Conservation (phyloP, 768 basidiomycete species). For the Boletus subparvulus region DNA sequence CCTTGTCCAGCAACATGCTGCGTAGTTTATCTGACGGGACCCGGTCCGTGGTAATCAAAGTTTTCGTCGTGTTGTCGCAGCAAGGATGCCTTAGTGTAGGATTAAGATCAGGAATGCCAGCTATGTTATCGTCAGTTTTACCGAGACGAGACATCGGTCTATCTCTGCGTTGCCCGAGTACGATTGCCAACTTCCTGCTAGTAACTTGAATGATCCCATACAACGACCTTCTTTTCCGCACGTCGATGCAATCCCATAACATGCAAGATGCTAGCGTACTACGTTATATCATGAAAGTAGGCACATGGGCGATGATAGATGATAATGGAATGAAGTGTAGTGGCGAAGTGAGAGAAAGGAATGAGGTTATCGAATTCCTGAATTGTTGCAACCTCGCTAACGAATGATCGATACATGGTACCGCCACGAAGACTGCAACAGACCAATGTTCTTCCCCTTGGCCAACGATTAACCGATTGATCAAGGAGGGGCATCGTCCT, state of each 20-base stretch:
- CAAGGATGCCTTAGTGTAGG: background rate
- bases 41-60: background rate
- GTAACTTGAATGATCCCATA: background rate
- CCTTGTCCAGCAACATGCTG: background rate
- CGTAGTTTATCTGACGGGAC: background rate
- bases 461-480: too few relatives aligned
- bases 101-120: background rate
- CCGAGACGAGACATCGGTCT: background rate
- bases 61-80: background rate
- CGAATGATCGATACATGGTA: too few relatives aligned
- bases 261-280: conserved; percentile 26
- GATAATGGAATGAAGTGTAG: conserved; percentile 18
- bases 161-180: background rate
- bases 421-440: too few relatives aligned
- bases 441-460: too few relatives aligned
- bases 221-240: background rate
- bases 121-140: background rate
- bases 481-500: too few relatives aligned
- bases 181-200: background rate
- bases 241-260: background rate
- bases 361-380: background rate
- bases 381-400: too few relatives aligned
- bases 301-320: conserved; percentile 22
- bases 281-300: conserved; percentile 26
- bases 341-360: conserved; percentile 16